A percentile compares a stretch with the other conserved stretches of the same genome.
Evolutionary conservation across 2,329 filamentous ascomycete genomes (phyloP).

Genomic region (Exophiala viscosa): DNA sequence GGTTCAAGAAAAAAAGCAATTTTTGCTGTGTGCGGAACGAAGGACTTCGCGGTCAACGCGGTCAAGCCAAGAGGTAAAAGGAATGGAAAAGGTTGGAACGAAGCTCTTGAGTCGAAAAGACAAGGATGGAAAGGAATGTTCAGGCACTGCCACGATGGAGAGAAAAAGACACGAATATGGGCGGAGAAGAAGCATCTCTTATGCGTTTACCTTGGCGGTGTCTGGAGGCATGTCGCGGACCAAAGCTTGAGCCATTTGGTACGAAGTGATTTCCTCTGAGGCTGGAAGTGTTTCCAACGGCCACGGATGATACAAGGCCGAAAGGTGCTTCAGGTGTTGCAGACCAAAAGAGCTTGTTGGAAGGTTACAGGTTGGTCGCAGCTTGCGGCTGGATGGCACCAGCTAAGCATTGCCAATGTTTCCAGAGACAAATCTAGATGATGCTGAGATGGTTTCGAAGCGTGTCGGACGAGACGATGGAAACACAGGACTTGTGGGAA

Average conservation of each 20-base stretch:
- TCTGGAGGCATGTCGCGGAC: not conserved
- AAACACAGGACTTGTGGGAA: conserved; percentile 6
- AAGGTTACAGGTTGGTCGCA: conserved; percentile 25
- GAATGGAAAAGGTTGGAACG: conserved; percentile 12
- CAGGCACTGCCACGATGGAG: conserved; percentile 27
- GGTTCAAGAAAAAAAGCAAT: conserved; percentile 3
- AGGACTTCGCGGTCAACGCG: conserved; percentile 27
- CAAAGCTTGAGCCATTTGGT: conserved; percentile 9
- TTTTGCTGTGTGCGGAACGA: conserved; percentile 14
- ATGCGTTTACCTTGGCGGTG: conserved; percentile 23
- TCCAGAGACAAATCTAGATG: conserved; percentile 18
- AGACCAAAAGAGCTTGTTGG: conserved; percentile 9
- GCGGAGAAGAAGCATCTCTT: conserved; percentile 15
- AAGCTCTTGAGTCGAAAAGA: conserved; percentile 8
- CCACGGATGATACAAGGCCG: conserved; percentile 21
- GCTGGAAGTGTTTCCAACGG: conserved; percentile 26
- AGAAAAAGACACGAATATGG: conserved; percentile 16
- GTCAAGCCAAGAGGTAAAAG: conserved; percentile 19
- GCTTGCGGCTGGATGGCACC: conserved; percentile 2
- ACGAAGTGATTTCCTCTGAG: conserved; percentile 24
- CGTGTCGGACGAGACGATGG: conserved; percentile 16
- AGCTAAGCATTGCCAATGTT: conserved; percentile 28
- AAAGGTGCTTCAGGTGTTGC: conserved; percentile 15
- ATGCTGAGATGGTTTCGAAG: conserved; percentile 25
- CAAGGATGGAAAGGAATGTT: conserved; percentile 27